Base-by-base conservation (phyloP, 441 rosid genomes). In the Euphorbia celastroides region DNA sequence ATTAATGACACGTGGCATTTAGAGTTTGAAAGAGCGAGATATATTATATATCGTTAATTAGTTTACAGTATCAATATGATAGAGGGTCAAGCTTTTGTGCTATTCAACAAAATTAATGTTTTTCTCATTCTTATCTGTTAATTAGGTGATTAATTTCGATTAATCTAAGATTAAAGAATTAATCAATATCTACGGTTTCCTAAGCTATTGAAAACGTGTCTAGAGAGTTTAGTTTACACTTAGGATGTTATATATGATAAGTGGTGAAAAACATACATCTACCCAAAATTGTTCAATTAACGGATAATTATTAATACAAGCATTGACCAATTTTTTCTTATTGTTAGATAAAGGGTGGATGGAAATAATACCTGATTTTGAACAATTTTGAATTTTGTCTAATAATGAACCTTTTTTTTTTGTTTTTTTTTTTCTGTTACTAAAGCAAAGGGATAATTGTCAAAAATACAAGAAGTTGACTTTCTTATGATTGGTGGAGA, bases 331-430 rank as follows among this genome's bases (percentile, higher is more conserved):
- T 23, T 31, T n/a, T 11, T 20, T 62, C 28, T 31, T 1, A 19
- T 22, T 66, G 86, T 78, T 84, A 79, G 92, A 78, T 86, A 26
- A 72, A 73, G 65, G 74, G 84, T 82, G 70, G 88, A 81, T 79
- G 83, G 64, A 75, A 46, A 73, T 7, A 75, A 62, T 77, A 75
- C 77, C 85, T 27, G 70, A 79, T 74, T 86, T 75, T 80, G 71
- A 75, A 73, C 72, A 72, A 48, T 70, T 79, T 82, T 80, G 81
- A 75, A 76, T 73, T 52, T 61, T 4, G 19, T 46, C 60, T 69
- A 6, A 71, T n/a, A 26, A 16, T 52, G 60, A 63, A 60, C 22
- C n/a, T 66, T 23, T 23, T 5, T n/a, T n/a, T n/a, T n/a, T n/a
- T n/a, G n/a, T n/a, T n/a, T n/a, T n/a, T n/a, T n/a, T n/a, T n/a